These are phyloP conservation scores for Hymenoscyphus occultus DNA, from an alignment of 2,329 filamentous ascomycete species.

Conservation along the genomic window DNA sequence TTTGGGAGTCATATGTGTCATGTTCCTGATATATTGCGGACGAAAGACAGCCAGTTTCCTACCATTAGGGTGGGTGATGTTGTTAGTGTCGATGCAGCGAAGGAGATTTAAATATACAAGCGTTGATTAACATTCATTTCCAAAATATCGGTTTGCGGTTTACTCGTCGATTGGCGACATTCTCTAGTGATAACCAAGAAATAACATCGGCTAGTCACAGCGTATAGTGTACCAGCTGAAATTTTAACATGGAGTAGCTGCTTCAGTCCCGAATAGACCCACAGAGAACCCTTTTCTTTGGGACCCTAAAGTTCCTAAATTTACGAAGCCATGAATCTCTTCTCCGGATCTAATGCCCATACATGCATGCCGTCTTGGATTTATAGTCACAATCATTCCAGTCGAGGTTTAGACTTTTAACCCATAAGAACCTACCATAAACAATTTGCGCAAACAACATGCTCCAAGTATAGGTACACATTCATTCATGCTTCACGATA, in stretches of 20 bases:
- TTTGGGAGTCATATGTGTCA: slow-evolving; percentile 81
- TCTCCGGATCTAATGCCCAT: too few species aligned
- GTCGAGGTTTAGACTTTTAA: not conserved
- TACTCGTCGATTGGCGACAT: not conserved
- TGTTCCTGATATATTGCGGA: slow-evolving; percentile 26
- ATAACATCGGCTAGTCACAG: not conserved
- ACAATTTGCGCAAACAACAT: not conserved
- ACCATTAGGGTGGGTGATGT: slow-evolving; percentile 51
- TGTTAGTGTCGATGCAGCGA: slow-evolving; percentile 16
- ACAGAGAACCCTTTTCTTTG: too few species aligned
- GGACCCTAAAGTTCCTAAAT: too few species aligned
- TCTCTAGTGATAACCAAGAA: not conserved
- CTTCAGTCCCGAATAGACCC: not conserved
- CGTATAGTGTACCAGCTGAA: too few species aligned
- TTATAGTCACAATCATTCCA: too few species aligned
- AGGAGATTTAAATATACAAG: not conserved
- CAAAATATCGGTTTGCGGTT: not conserved
- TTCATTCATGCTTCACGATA: not conserved
- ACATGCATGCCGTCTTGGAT: too few species aligned
- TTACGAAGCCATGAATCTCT: too few species aligned
- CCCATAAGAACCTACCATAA: not conserved
- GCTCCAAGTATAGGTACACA: not conserved
- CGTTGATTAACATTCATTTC: not conserved
- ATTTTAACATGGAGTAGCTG: not conserved
- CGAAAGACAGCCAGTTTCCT: slow-evolving; percentile 36